Base-by-base conservation (phyloP, 495 filamentous ascomycete species). In the Copromyces sp. region DNA sequence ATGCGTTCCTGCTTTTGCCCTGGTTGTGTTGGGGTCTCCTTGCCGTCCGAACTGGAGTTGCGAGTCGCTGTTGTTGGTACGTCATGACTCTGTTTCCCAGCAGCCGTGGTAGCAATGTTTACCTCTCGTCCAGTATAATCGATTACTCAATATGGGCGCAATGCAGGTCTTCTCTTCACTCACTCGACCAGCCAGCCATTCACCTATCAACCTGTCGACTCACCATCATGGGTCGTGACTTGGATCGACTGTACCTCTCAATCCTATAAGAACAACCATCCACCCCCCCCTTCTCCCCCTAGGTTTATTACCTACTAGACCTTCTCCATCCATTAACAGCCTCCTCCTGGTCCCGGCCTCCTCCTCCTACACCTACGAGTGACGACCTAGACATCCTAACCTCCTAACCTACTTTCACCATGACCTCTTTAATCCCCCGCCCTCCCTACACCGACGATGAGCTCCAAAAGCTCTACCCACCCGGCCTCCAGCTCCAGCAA, bases 371-470 rank as follows among this genome's bases (percentile, higher is more conserved):
- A 32, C 53, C 17, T 45, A 7, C 42, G 24, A 24, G 24, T 24
- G 40, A 16, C 14, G 12, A 20, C 16, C 41, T 47, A 47, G 1
- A 20, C 44, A 8, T 47, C 44, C 8, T 20, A 20, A n/a, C 47
- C 47, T 59, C 14, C 53, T 35, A 9, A 12, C 53, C 53, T 65
- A 35, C 29, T 12, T 14, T 37, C 68, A 74, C 69, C 8, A 99
- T 99, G 95, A 90, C 94, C 24, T 89, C 90, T 35, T 86, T 97
- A 37, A 82, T 85, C 39, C 92, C 93, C 38, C 90, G 93, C 29
- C 83, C 86, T 69, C 89, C 93, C 0, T 98, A 98, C 82, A 89
- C 90, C 53, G 82, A 88, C 70, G 90, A 92, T 70, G 96, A 99
- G 87, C 89, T 99, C 29, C 81, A 84, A 42, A 82, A 84, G 75